A percentile compares a stretch with the other conserved stretches of the same genome.
phyloP scores from a whole-genome alignment of 1,284 basidiomycete species.

The Gymnopus androsaceus region DNA sequence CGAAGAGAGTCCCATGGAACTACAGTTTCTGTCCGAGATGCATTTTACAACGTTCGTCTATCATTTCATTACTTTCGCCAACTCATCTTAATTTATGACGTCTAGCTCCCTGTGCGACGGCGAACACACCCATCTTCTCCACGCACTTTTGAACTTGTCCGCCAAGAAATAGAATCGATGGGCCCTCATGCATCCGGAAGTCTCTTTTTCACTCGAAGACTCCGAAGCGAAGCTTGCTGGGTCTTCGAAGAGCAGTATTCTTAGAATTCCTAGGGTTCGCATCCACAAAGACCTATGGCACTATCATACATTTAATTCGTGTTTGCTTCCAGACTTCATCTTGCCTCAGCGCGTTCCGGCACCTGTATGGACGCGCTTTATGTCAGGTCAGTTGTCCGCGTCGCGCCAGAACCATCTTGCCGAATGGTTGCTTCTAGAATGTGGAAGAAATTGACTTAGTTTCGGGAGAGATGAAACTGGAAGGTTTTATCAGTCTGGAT shows the following conservation, averaged over 20 bases:
- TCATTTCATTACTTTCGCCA: conserved; percentile 14
- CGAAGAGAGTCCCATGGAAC: conserved; percentile 73
- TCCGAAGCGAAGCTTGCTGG: conserved; percentile 33
- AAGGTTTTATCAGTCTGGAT: conserved; percentile 82
- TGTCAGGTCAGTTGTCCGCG: conserved; percentile 51
- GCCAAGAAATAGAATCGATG: conserved; percentile 71
- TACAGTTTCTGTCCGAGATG: conserved; percentile 78
- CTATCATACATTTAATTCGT: background rate
- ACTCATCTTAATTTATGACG: conserved; percentile 12
- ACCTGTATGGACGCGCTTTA: conserved; percentile 67
- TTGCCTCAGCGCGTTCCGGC: conserved; percentile 61
- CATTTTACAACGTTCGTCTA: conserved; percentile 84
- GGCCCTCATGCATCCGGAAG: conserved; percentile 69
- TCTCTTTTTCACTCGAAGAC: conserved; percentile 73
- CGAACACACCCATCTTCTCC: conserved; percentile 60
- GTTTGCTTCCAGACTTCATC: conserved; percentile 55
- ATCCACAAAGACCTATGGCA: conserved; percentile 12
- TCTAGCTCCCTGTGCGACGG: conserved; percentile 77
- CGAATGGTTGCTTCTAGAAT: conserved; percentile 43
- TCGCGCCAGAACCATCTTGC: conserved; percentile 10
- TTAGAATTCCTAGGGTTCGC: conserved; percentile 67
- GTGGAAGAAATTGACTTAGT: conserved; percentile 63
- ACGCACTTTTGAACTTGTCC: conserved; percentile 65
- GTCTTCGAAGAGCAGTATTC: conserved; percentile 42
- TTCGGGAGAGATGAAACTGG: conserved; percentile 54